Evolutionary conservation across 768 basidiomycete genomes (phyloP).

Genomic region (Pisolithus microcarpus): DNA sequence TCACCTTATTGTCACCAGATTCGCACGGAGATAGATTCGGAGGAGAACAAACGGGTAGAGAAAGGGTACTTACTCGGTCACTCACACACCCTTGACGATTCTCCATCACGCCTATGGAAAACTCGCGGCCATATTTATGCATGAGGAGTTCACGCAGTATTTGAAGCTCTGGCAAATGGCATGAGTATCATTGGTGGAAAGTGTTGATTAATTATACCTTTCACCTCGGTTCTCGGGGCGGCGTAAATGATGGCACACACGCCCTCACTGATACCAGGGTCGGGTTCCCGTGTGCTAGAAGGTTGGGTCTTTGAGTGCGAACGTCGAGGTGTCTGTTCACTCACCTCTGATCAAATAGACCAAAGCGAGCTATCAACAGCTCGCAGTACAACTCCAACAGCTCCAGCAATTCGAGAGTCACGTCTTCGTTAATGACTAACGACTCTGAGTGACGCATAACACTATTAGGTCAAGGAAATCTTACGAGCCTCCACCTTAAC

Average conservation of each 20-base stretch:
- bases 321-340: constrained; percentile 17
- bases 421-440: constrained; percentile 76
- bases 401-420: constrained; percentile 83
- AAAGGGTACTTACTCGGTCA: constrained; percentile 54
- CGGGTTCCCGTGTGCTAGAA: constrained; percentile 70
- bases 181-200: background rate
- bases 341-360: constrained; percentile 83
- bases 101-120: constrained; percentile 78
- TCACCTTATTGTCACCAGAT: constrained; percentile 41
- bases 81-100: constrained; percentile 77
- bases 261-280: constrained; percentile 80
- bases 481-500: constrained; percentile 80
- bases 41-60: background rate
- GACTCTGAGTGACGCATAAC: constrained; percentile 1
- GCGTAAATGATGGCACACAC: constrained; percentile 86
- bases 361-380: constrained; percentile 86
- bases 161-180: constrained; percentile 61
- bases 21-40: constrained; percentile 1
- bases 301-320: constrained; percentile 3
- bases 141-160: constrained; percentile 87
- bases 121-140: constrained; percentile 94
- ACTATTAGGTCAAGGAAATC: constrained; percentile 22
- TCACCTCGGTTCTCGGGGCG: constrained; percentile 85
- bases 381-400: constrained; percentile 93
- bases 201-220: constrained; percentile 42